Evolutionary conservation across 345 rosid species (phyloP).

Genomic region (Corchorus olitorius): DNA sequence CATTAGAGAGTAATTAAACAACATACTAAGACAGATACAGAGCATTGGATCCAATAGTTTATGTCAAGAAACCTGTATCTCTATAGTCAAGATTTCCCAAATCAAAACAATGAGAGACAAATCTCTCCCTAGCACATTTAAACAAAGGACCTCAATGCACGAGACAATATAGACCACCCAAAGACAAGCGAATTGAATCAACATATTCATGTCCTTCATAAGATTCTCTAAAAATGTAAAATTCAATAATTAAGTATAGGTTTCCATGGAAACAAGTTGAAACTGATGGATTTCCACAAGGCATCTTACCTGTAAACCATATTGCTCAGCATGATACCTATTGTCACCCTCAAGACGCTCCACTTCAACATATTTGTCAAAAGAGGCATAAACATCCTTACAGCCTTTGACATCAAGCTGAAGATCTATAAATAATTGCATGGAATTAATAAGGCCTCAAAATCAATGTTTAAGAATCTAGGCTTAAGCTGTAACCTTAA

Average conservation of each 20-base stretch:
- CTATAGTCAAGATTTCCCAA: neutral
- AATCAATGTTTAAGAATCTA: neutral
- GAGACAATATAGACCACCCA: neutral
- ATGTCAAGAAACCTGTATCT: neutral
- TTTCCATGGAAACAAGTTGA: neutral
- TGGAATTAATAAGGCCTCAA: neutral
- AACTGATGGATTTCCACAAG: constrained; percentile 12
- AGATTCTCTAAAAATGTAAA: constrained; percentile 2
- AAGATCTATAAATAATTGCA: constrained; percentile 45
- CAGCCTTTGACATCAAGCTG: constrained; percentile 92
- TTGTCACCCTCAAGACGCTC: constrained; percentile 81
- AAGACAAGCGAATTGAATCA: constrained; percentile 7
- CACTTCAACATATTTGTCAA: constrained; percentile 83
- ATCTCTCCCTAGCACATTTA: neutral
- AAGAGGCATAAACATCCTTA: constrained; percentile 75
- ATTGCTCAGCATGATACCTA: constrained; percentile 70
- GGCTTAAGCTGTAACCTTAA: constrained; percentile 1
- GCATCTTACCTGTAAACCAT: constrained; percentile 67
- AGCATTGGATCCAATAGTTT: neutral
- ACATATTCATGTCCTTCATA: neutral
- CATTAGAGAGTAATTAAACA: neutral
- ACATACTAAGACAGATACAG: neutral
- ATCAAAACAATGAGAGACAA: neutral
- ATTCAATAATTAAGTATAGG: neutral
- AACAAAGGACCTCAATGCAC: neutral